Evolutionary conservation across 441 rosid genomes (phyloP).

Genomic region (Rhodomyrtus psidioides): DNA sequence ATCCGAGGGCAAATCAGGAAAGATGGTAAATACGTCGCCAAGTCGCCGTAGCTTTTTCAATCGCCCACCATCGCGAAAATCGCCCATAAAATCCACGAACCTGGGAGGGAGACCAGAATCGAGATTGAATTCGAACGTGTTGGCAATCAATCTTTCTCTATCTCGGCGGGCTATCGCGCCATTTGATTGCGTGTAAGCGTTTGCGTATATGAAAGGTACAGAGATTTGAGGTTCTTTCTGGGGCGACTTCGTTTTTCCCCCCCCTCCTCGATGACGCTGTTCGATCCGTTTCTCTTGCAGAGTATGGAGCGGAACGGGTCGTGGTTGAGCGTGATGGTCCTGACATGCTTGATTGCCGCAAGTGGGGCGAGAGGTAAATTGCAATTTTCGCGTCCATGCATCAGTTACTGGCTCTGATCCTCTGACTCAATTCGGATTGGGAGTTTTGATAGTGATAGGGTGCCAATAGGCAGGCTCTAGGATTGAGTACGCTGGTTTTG

Average conservation of each 20-base stretch:
- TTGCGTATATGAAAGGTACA: neutral
- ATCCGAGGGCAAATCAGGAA: neutral
- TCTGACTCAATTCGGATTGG: neutral
- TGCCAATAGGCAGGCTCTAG: neutral
- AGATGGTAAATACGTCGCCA: neutral
- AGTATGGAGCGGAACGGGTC: slow-evolving; percentile 1
- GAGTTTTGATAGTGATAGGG: neutral
- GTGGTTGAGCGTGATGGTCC: neutral
- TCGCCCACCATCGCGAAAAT: neutral
- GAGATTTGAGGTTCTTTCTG: neutral
- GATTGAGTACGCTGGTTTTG: neutral
- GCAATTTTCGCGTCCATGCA: too few species aligned
- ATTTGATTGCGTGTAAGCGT: neutral
- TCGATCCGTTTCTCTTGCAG: neutral
- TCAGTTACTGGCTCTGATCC: neutral
- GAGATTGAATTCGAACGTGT: neutral
- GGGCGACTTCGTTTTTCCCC: neutral
- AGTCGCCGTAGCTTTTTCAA: neutral
- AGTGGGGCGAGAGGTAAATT: slow-evolving; percentile 2
- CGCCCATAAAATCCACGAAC: neutral
- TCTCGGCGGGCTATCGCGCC: neutral
- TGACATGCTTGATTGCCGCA: neutral
- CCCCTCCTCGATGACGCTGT: neutral
- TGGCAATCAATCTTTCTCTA: neutral
- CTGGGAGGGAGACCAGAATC: neutral